Percentiles rank a stretch among this genome's conserved stretches.
Conservation (phyloP, 2,329 filamentous ascomycete genomes). For the Mycosphaerelloides madeirae region DNA sequence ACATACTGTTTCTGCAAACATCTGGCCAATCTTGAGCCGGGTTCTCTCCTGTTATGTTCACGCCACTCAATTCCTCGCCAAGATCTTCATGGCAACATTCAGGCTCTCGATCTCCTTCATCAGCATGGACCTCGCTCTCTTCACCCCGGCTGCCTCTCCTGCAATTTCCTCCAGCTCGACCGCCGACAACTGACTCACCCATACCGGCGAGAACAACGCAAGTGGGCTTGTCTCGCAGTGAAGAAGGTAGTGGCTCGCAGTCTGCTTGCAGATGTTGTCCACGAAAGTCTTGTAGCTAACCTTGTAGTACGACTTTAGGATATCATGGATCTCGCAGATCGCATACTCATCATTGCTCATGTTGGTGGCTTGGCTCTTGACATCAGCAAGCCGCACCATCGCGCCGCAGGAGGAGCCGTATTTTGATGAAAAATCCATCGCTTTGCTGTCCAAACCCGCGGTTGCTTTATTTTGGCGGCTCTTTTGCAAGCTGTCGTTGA, state of each 20-base stretch:
- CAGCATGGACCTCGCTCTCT: conserved; percentile 42
- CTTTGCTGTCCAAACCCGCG: conserved; percentile 8
- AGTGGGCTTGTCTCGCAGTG: conserved; percentile 49
- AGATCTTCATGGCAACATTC: too few relatives aligned
- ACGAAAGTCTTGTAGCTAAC: conserved; percentile 58
- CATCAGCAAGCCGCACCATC: too few relatives aligned
- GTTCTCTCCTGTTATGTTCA: too few relatives aligned
- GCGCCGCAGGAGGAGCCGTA: too few relatives aligned
- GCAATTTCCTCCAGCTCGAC: conserved; percentile 54
- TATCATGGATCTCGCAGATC: conserved; percentile 55
- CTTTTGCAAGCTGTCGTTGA: conserved; percentile 45
- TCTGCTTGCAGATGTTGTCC: conserved; percentile 58
- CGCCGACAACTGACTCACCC: conserved; percentile 46
- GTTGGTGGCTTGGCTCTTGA: too few relatives aligned
- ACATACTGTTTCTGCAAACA: too few relatives aligned
- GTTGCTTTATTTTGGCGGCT: conserved; percentile 19
- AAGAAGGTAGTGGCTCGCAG: conserved; percentile 52
- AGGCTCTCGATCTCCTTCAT: conserved; percentile 41
- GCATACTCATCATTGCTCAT: conserved; percentile 38
- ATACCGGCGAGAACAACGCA: conserved; percentile 48
- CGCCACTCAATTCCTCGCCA: too few relatives aligned
- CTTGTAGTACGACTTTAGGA: conserved; percentile 48
- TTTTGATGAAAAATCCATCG: too few relatives aligned
- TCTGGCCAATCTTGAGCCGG: too few relatives aligned
- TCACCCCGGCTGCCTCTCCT: conserved; percentile 49